phyloP scores from a whole-genome alignment of 345 rosid species.

The Lagerstroemia speciosa region DNA sequence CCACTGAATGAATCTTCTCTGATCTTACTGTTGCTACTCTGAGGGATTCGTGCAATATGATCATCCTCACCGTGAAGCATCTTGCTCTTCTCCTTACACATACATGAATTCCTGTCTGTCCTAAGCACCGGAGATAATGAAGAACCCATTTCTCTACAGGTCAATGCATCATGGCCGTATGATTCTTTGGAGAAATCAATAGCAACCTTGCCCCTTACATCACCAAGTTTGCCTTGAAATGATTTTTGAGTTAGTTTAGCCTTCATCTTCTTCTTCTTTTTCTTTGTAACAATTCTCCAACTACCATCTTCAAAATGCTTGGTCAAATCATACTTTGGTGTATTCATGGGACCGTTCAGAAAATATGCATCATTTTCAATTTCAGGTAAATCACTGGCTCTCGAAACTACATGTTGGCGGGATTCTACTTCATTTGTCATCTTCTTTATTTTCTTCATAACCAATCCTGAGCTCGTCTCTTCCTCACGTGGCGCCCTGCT shows the following conservation, averaged over 20 bases:
- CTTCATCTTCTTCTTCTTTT: slow-evolving; percentile 50
- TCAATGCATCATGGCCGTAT: slow-evolving; percentile 16
- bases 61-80: slow-evolving; percentile 23
- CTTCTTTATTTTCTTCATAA: not conserved
- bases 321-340: not conserved
- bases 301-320: not conserved
- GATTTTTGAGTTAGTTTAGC: slow-evolving; percentile 24
- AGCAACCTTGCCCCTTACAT: slow-evolving; percentile 15
- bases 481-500: slow-evolving; percentile 25
- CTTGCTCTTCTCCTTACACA: slow-evolving; percentile 45
- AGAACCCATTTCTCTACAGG: slow-evolving; percentile 27
- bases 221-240: slow-evolving; percentile 17
- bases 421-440: not conserved
- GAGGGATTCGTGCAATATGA: slow-evolving; percentile 24
- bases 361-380: not conserved
- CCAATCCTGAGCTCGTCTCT: slow-evolving; percentile 13
- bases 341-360: not conserved
- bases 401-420: not conserved
- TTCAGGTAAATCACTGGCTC: not conserved
- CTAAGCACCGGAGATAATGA: slow-evolving; percentile 29
- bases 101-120: slow-evolving; percentile 29
- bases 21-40: slow-evolving; percentile 18
- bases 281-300: slow-evolving; percentile 8
- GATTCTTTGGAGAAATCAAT: slow-evolving; percentile 12
- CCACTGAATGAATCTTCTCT: slow-evolving; percentile 23